Evolutionary conservation across 2,329 filamentous ascomycete species (phyloP).

Genomic region (Dothistroma septosporum): DNA sequence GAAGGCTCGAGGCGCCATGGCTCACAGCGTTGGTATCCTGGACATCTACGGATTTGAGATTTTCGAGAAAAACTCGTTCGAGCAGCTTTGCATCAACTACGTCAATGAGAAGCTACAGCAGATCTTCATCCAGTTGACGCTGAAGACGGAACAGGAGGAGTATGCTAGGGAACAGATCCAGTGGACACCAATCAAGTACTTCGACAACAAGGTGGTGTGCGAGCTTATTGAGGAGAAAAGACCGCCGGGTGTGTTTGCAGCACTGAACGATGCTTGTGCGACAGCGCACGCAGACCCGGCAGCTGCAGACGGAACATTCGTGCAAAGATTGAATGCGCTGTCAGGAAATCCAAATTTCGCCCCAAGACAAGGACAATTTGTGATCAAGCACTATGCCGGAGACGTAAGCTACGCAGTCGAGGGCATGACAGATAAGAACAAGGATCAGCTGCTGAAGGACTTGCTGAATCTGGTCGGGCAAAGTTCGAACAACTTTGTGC

Average conservation of each 20-base stretch:
- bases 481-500: slow-evolving; percentile 81
- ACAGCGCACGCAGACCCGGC: slow-evolving; percentile 95
- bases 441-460: slow-evolving; percentile 93
- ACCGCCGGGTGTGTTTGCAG: slow-evolving; percentile 88
- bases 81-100: slow-evolving; percentile 99
- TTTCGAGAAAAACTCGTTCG: slow-evolving; percentile 98
- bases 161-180: slow-evolving; percentile 94
- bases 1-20: slow-evolving; percentile 68
- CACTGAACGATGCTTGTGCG: slow-evolving; percentile 94
- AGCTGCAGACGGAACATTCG: slow-evolving; percentile 92
- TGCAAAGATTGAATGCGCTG: slow-evolving; percentile 86
- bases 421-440: slow-evolving; percentile 99
- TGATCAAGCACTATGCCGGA: slow-evolving; percentile 98
- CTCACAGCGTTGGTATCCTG: slow-evolving; percentile 89
- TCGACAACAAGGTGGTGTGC: slow-evolving; percentile 98
- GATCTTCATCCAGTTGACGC: slow-evolving; percentile 95
- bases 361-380: slow-evolving; percentile 89
- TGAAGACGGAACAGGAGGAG: slow-evolving; percentile 97
- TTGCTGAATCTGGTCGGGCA: slow-evolving; percentile 79
- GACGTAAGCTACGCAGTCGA: slow-evolving; percentile 93
- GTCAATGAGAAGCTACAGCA: slow-evolving; percentile 99
- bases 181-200: slow-evolving; percentile 99
- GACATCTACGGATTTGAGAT: slow-evolving; percentile 99
- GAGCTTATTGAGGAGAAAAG: slow-evolving; percentile 90
- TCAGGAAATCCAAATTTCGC: slow-evolving; percentile 83